Conservation (phyloP, 108 stramenopile species). For the Cyclostephanos invisitatus region DNA sequence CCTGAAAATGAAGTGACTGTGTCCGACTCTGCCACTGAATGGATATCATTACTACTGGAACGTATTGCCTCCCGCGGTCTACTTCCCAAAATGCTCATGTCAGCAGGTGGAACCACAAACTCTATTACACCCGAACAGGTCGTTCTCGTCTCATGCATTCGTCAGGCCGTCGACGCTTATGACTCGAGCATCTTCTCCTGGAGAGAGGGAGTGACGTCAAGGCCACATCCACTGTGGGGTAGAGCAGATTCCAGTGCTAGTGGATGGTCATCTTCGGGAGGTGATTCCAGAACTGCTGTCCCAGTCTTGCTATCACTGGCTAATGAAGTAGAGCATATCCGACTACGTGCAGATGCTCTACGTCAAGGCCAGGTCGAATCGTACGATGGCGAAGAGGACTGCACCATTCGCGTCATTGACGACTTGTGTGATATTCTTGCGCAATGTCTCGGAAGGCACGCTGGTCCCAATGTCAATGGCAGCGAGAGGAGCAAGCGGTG, state of each 20-base stretch:
- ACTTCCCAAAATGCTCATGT: slow-evolving; percentile 49
- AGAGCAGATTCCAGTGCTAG: slow-evolving; percentile 33
- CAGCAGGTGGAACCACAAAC: slow-evolving; percentile 33
- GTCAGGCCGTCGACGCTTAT: slow-evolving; percentile 54
- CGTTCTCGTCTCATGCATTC: slow-evolving; percentile 69
- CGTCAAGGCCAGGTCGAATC: background rate
- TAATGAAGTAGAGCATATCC: slow-evolving; percentile 31
- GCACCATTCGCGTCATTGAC: slow-evolving; percentile 46
- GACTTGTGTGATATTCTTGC: slow-evolving; percentile 68
- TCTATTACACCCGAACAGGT: slow-evolving; percentile 72
- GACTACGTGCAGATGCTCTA: slow-evolving; percentile 17
- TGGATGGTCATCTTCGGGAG: background rate
- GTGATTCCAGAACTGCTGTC: slow-evolving; percentile 18
- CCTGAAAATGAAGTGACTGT: slow-evolving; percentile 32
- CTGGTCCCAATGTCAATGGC: slow-evolving; percentile 1
- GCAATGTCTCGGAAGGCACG: slow-evolving; percentile 49
- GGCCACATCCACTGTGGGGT: slow-evolving; percentile 48
- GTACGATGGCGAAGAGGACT: slow-evolving; percentile 42
- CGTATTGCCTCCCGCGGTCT: slow-evolving; percentile 57
- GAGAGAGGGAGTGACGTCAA: slow-evolving; percentile 17
- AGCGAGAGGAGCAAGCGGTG: slow-evolving; percentile 13
- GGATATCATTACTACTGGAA: slow-evolving; percentile 68
- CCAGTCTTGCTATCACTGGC: slow-evolving; percentile 57
- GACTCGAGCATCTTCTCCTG: slow-evolving; percentile 13
- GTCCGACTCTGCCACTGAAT: slow-evolving; percentile 79